phyloP scores from a whole-genome alignment of 768 basidiomycete species.

The Kwoniella heveanensis region DNA sequence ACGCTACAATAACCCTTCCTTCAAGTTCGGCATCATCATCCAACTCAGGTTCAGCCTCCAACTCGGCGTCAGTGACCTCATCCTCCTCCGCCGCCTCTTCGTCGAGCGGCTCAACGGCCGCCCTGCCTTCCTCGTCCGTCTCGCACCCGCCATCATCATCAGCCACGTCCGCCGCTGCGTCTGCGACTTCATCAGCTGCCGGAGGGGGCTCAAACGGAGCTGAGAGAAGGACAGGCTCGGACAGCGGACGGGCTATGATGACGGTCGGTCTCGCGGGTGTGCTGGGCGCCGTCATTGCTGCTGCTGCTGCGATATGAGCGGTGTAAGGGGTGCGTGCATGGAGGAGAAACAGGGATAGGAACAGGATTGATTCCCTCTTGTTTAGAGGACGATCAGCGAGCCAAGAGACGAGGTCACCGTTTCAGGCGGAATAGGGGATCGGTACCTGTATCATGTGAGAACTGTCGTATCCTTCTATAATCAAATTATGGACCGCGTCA shows the following conservation, averaged over 20 bases:
- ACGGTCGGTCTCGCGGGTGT: conserved; percentile 16
- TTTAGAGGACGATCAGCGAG: too few relatives aligned
- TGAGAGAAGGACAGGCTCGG: background rate
- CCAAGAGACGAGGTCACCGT: too few relatives aligned
- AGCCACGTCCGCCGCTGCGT: background rate
- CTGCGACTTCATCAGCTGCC: conserved; percentile 7
- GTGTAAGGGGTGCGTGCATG: too few relatives aligned
- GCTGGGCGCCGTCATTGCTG: conserved; percentile 12
- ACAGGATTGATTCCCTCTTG: too few relatives aligned
- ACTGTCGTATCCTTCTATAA: too few relatives aligned
- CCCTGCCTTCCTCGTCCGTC: conserved; percentile 12
- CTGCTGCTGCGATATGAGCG: conserved; percentile 12
- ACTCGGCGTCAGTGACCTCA: background rate
- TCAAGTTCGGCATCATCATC: conserved; percentile 7
- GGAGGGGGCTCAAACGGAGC: conserved; percentile 1
- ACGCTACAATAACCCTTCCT: conserved; percentile 20
- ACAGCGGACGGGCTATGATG: conserved; percentile 11
- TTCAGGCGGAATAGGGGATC: too few relatives aligned
- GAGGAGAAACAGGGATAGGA: too few relatives aligned
- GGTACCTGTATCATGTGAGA: too few relatives aligned
- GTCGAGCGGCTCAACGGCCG: background rate
- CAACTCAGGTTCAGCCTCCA: background rate
- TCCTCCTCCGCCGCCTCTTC: background rate
- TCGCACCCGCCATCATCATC: conserved; percentile 4
- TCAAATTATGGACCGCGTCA: too few relatives aligned